Evolutionary conservation across 495 filamentous ascomycete species (phyloP).

Genomic region (Podospora conica): DNA sequence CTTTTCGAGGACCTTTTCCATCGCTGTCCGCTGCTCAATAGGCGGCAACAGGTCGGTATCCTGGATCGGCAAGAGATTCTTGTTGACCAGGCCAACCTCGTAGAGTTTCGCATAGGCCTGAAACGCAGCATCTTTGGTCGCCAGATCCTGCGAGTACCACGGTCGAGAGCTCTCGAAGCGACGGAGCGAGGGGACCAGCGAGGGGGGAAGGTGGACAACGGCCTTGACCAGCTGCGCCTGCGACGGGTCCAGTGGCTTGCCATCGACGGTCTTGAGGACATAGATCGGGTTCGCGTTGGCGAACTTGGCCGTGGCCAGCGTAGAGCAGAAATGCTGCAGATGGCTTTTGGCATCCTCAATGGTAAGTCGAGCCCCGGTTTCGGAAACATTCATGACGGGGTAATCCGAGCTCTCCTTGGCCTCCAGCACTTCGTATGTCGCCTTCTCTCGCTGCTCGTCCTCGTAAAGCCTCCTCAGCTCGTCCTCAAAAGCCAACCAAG

Average conservation of each 20-base stretch:
- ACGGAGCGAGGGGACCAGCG: conserved; percentile 59
- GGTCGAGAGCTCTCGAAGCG: conserved; percentile 39
- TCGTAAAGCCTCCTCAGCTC: conserved; percentile 69
- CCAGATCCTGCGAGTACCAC: conserved; percentile 71
- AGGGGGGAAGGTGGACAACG: conserved; percentile 64
- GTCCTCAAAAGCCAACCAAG: conserved; percentile 60
- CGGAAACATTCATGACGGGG: conserved; percentile 41
- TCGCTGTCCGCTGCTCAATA: conserved; percentile 40
- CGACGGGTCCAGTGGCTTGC: conserved; percentile 8
- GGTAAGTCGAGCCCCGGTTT: conserved; percentile 64
- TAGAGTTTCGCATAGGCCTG: conserved; percentile 70
- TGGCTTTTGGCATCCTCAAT: conserved; percentile 66
- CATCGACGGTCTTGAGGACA: conserved; percentile 23
- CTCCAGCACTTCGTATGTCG: conserved; percentile 47
- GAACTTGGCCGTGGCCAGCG: conserved; percentile 52
- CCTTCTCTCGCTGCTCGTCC: conserved; percentile 55
- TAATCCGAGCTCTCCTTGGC: conserved; percentile 43
- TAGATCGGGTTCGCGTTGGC: conserved; percentile 47
- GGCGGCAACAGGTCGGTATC: conserved; percentile 31
- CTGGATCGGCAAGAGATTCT: conserved; percentile 65
- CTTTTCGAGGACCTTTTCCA: conserved; percentile 48
- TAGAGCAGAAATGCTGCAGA: conserved; percentile 75
- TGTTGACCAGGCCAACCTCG: conserved; percentile 63
- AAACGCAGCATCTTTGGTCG: conserved; percentile 78
- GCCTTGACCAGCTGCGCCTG: conserved; percentile 37